phyloP scores from a whole-genome alignment of 331 rosid genomes.

The Dryas integrifolia region DNA sequence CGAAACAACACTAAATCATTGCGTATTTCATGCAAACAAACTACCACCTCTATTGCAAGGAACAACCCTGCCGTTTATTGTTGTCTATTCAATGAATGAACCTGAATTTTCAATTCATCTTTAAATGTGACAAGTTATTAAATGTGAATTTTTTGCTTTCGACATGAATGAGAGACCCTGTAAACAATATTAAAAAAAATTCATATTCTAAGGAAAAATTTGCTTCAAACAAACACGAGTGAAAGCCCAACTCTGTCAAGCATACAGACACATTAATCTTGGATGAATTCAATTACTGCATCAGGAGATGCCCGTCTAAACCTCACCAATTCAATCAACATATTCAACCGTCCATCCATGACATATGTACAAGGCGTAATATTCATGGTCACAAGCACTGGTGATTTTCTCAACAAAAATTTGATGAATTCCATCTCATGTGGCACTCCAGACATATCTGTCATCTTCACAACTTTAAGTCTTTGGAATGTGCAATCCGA shows the following conservation, averaged over 20 bases:
- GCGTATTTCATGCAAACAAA: not conserved
- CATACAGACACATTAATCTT: constrained; percentile 28
- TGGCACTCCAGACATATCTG: constrained; percentile 68
- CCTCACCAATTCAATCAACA: constrained; percentile 66
- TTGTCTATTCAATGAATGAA: no score
- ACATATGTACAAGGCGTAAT: constrained; percentile 47
- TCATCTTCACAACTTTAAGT: constrained; percentile 63
- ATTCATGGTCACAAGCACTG: constrained; percentile 63
- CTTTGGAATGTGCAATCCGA: constrained; percentile 40
- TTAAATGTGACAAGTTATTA: not conserved
- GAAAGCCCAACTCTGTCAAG: constrained; percentile 1
- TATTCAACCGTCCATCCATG: constrained; percentile 44
- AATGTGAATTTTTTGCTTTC: not conserved
- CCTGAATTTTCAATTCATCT: not conserved
- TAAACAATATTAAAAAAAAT: not conserved
- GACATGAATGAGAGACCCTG: not conserved
- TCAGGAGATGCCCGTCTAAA: constrained; percentile 71
- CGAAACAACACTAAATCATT: not conserved
- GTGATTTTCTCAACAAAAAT: constrained; percentile 65
- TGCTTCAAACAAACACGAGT: not conserved
- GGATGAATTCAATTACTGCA: constrained; percentile 58
- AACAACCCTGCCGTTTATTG: no score
- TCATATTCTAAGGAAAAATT: not conserved
- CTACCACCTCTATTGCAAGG: not conserved
- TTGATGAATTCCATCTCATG: constrained; percentile 79